Evolutionary conservation across 2,329 filamentous ascomycete genomes (phyloP), one percentile per base, ranked within the genome.

Genomic region (Penicillium sp.): DNA sequence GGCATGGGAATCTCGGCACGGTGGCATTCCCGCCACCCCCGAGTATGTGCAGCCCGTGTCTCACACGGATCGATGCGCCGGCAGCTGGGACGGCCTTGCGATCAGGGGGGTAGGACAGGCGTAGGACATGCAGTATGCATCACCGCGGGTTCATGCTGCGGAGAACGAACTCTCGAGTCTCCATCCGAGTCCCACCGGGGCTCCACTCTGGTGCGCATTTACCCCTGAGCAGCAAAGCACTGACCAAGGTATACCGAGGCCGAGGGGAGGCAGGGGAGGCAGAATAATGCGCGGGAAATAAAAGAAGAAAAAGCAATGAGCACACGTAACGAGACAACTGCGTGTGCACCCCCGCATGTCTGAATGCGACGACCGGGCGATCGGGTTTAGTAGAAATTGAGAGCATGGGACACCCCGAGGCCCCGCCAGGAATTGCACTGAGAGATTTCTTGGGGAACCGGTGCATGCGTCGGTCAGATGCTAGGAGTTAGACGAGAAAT

Each of bases 191-290:
- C 39, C 47, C 50, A 48, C 46, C 21, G 11, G n/a, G 16, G 37
- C 37, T 52, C 51, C 51, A 54, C 51, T 47, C 25, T 47, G 27
- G 28, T 42, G 45, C 41, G 26, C 36, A 36, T 45, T 54, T 53
- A 53, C 51, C 51, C 51, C 51, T 54, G 51, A 52, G 32, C 43
- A 48, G 31, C 34, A 36, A 41, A 52, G 51, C 49, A 54, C 40
- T 31, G 49, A 45, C 49, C 47, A 52, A 27, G 14, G 42, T 46
- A 49, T 49, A 41, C 23, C 27, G n/a, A 23, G 33, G 30, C 10
- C 21, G 44, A 14, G 26, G 11, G 15, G 29, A 21, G 20, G 39
- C 21, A 23, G 16, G 19, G 17, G 15, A 23, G 17, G 20, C 26
- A 35, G n/a, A 26, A 11, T 9, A 27, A 15, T 15, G 18, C 26